These are phyloP conservation scores for Neolentinus lepideus DNA, from an alignment of 1,284 basidiomycete genomes.

Conservation along the genomic window DNA sequence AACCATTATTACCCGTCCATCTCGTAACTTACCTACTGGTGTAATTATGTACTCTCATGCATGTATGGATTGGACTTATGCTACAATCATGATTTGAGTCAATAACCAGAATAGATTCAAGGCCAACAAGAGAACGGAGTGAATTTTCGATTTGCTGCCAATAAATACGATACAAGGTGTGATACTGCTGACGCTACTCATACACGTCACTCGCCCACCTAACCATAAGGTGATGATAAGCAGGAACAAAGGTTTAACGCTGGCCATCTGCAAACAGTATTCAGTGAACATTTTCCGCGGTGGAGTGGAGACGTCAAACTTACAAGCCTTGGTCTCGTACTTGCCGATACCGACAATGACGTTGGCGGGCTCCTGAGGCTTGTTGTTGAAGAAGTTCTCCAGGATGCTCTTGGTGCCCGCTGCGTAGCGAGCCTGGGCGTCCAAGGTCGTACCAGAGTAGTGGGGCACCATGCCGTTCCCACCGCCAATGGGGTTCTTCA, in stretches of 20 bases:
- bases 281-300: not conserved
- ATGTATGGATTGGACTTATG: no score
- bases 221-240: not conserved
- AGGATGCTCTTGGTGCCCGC: constrained; percentile 77
- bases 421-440: constrained; percentile 89
- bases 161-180: not conserved
- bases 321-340: constrained; percentile 59
- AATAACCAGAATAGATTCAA: no score
- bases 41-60: no score
- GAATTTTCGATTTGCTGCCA: not conserved
- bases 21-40: no score
- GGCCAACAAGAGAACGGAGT: not conserved
- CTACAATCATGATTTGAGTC: no score
- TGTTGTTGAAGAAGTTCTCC: constrained; percentile 64
- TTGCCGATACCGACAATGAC: constrained; percentile 67
- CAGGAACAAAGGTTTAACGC: not conserved
- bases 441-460: constrained; percentile 86
- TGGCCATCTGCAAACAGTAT: not conserved
- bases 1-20: not conserved
- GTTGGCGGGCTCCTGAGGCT: constrained; percentile 73
- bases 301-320: constrained; percentile 19
- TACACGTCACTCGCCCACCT: not conserved
- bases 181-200: not conserved
- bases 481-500: constrained; percentile 74
- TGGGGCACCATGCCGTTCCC: constrained; percentile 88